phyloP scores from a whole-genome alignment of 2,329 filamentous ascomycete species.

The Lachnellula hyalina region DNA sequence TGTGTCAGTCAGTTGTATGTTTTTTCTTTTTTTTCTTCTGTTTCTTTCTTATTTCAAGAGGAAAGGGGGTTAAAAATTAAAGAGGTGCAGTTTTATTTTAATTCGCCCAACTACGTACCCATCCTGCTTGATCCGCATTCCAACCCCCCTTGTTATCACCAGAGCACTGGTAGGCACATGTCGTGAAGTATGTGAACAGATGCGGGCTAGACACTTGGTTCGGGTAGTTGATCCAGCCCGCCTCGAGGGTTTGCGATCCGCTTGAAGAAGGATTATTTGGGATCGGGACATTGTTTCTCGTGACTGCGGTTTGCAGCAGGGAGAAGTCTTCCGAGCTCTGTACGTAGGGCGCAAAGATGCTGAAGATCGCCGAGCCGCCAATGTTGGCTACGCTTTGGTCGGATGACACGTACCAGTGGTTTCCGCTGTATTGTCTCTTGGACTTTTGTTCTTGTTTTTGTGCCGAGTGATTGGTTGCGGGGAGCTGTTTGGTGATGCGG shows the following conservation, averaged over 20 bases:
- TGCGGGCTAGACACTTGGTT: constrained; percentile 7
- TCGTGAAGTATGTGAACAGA: constrained; percentile 16
- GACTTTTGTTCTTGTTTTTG: not conserved
- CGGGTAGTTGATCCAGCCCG: constrained; percentile 16
- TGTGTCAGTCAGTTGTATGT: too few species aligned
- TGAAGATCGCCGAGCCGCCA: constrained; percentile 12
- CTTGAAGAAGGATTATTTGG: not conserved
- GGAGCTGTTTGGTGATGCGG: not conserved
- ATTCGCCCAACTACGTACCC: not conserved
- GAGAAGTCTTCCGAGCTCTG: constrained; percentile 12
- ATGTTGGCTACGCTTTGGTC: constrained; percentile 5
- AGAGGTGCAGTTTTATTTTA: too few species aligned
- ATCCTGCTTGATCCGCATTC: constrained; percentile 12
- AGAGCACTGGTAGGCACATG: constrained; percentile 4
- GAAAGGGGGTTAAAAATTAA: too few species aligned
- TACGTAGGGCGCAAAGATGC: constrained; percentile 10
- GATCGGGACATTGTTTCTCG: not conserved
- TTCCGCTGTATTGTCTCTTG: constrained; percentile 5
- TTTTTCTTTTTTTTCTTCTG: too few species aligned
- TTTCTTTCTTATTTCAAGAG: too few species aligned
- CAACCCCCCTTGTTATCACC: constrained; percentile 11
- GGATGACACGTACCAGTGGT: constrained; percentile 12
- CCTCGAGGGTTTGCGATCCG: constrained; percentile 11
- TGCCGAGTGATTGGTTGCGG: not conserved
- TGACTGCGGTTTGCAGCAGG: constrained; percentile 13